Evolutionary conservation across 2,329 filamentous ascomycete genomes (phyloP), one percentile per base, ranked within the genome.

Genomic region (Botrytis deweyae): DNA sequence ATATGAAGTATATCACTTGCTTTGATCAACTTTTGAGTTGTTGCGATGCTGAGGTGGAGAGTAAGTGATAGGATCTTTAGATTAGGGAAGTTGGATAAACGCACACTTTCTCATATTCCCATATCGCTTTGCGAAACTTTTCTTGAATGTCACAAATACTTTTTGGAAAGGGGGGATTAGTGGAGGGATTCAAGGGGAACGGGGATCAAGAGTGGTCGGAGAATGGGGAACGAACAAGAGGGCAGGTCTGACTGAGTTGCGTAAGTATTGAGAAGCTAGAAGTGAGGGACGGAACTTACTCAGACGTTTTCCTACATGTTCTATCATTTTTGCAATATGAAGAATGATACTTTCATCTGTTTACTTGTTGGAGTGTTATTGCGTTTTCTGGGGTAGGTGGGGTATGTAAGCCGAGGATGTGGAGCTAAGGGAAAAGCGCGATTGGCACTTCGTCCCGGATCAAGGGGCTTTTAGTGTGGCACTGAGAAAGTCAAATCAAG

Each of bases 61-160:
- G 75, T 72, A 52, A 62, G 65, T 68, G 58, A 44, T 55, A 20
- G 49, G 29, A 25, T 8, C 10, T 58, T 14, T 18, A 55, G 49
- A 22, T 55, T 22, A 5, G 9, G 61, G 33, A 36, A 52, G 44
- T 7, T 40, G 20, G 64, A 25, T 36, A 12, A 14, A 81, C 85
- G 74, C 86, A 93, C 90, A 98, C 88, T 81, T 92, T 94, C 76
- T 93, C 89, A 81, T 95, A 98, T 81, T 97, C 91, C 84, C 91
- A 89, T 79, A 98, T 97, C 73, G 91, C 91, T 14, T 86, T 86
- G 75, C 93, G 89, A 84, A 98, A 98, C 83, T 94, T 97, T 78
- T 98, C 95, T 84, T 98, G 95, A 76, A 98, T 87, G 81, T 98
- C 95, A 85, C 95, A 98, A 81, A 98, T 89, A 80, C 95, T 98